Evolutionary conservation across 2,329 filamentous ascomycete species (phyloP).

Genomic region (Fusarium dlaminii): DNA sequence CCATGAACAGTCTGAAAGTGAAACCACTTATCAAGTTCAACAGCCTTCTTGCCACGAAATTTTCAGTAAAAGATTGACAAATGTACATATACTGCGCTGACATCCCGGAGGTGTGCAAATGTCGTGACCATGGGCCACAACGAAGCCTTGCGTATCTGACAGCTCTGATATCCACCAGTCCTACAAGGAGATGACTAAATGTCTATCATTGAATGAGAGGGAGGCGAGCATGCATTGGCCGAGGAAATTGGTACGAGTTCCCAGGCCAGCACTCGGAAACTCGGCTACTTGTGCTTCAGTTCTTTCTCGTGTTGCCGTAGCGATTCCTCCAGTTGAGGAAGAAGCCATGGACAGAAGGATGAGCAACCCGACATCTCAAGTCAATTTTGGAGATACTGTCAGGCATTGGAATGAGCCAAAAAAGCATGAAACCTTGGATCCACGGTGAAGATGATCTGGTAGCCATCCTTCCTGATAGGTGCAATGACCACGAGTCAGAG

Average conservation of each 20-base stretch:
- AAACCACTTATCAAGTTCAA: background rate
- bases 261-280: background rate
- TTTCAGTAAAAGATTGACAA: rapidly evolving
- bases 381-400: background rate
- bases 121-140: background rate
- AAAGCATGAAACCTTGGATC: background rate
- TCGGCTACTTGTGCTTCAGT: background rate
- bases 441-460: too few relatives aligned
- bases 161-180: background rate
- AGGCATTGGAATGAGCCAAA: too few relatives aligned
- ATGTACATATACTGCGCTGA: background rate
- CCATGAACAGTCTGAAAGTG: background rate
- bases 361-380: background rate
- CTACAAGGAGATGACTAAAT: background rate
- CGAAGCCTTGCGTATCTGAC: background rate
- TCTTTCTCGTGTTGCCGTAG: background rate
- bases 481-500: background rate
- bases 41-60: too few relatives aligned
- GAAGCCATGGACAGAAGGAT: background rate
- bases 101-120: background rate
- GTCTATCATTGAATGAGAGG: background rate
- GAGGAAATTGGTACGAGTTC: too few relatives aligned
- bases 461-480: background rate
- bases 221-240: background rate
- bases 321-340: background rate